Conservation (phyloP, 768 basidiomycete species). For the Pleurotus djamor region DNA sequence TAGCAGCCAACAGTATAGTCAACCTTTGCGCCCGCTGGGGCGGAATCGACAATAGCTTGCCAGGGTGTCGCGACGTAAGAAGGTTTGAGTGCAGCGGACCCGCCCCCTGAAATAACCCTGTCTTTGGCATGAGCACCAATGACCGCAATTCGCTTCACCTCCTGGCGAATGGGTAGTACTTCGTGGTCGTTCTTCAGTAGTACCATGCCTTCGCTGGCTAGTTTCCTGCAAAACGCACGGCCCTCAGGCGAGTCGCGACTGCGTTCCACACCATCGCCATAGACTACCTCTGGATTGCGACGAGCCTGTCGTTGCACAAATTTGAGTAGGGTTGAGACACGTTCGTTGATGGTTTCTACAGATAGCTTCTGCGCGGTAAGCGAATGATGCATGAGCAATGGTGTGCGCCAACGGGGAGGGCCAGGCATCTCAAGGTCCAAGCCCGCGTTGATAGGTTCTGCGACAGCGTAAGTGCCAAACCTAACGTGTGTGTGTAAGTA, state of each 20-base stretch:
- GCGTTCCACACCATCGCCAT: constrained; percentile 5
- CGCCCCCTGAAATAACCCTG: constrained; percentile 70
- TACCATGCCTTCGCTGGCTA: constrained; percentile 64
- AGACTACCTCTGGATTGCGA: constrained; percentile 3
- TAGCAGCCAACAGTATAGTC: constrained; percentile 64
- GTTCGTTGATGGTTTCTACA: constrained; percentile 1
- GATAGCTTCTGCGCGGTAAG: constrained; percentile 5
- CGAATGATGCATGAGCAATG: constrained; percentile 31
- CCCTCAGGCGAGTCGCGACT: constrained; percentile 35
- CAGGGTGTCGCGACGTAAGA: constrained; percentile 65
- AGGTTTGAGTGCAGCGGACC: constrained; percentile 72
- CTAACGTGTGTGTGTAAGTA: too few species aligned
- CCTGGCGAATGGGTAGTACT: constrained; percentile 50
- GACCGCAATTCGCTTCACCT: constrained; percentile 51
- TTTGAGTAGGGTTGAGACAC: not conserved
- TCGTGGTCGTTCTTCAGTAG: constrained; percentile 59
- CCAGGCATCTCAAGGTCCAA: constrained; percentile 82
- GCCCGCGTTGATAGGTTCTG: constrained; percentile 67
- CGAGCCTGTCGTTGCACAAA: constrained; percentile 1
- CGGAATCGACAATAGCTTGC: constrained; percentile 52
- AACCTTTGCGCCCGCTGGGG: constrained; percentile 47
- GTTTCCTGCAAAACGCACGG: constrained; percentile 48
- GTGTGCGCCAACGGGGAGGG: constrained; percentile 65
- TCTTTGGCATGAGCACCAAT: constrained; percentile 72
- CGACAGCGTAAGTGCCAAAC: constrained; percentile 74